Percentiles rank a stretch among this genome's conserved stretches.
Evolutionary conservation across 2,329 filamentous ascomycete species (phyloP).

Genomic region (Colletotrichum trifolii): DNA sequence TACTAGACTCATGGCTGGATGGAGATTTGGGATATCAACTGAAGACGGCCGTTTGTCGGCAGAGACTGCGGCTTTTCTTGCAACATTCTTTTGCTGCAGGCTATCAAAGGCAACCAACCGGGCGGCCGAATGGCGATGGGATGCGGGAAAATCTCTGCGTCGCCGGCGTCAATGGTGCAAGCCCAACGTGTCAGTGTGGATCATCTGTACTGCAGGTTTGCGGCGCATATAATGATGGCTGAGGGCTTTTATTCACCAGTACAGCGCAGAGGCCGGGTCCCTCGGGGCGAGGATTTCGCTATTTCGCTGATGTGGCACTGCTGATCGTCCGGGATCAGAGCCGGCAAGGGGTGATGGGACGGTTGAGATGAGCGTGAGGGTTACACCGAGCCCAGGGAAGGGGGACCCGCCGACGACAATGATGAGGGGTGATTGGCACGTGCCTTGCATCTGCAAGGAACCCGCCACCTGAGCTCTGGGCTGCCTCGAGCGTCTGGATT

Average conservation of each 20-base stretch:
- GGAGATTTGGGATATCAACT: no score
- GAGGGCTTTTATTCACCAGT: background rate
- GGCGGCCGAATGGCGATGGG: conserved; percentile 4
- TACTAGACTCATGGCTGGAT: no score
- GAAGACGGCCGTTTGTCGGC: no score
- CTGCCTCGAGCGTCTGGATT: background rate
- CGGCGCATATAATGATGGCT: conserved; percentile 7
- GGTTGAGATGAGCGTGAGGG: conserved; percentile 23
- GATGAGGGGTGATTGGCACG: conserved; percentile 28
- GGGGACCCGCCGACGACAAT: no score
- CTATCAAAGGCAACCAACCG: conserved; percentile 12
- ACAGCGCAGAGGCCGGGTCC: conserved; percentile 2
- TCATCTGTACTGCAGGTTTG: conserved; percentile 32
- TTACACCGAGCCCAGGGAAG: background rate
- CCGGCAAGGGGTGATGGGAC: conserved; percentile 30
- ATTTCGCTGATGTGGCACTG: conserved; percentile 28
- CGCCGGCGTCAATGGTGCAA: conserved; percentile 2
- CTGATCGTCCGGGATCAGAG: conserved; percentile 39
- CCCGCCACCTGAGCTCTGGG: conserved; percentile 11
- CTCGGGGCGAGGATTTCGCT: background rate
- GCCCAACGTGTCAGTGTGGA: conserved; percentile 14
- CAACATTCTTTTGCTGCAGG: conserved; percentile 10
- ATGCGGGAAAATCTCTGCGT: conserved; percentile 24
- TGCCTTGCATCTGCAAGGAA: conserved; percentile 36
- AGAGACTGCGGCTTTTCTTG: background rate